Percentiles rank a stretch among this genome's conserved stretches.
phyloP scores from a whole-genome alignment of 75 land plant genomes.

The Cryptomeria japonica region DNA sequence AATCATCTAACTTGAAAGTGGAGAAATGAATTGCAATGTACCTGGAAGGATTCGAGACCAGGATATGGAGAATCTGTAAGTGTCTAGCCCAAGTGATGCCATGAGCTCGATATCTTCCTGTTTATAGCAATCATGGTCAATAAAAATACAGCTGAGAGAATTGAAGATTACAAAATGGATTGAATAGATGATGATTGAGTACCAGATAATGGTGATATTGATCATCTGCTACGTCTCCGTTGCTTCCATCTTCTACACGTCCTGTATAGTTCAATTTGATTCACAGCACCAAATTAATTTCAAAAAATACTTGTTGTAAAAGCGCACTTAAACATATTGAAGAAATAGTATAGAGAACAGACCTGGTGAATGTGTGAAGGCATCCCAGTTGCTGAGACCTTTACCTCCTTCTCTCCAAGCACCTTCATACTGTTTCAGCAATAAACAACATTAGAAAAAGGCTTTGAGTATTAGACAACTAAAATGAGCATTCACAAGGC shows the following conservation, averaged over 20 bases:
- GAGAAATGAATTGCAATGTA: not conserved
- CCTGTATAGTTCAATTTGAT: no score
- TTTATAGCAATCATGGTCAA: no score
- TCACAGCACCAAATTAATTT: no score
- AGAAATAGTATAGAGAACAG: not conserved
- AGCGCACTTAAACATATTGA: not conserved
- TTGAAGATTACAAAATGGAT: not conserved
- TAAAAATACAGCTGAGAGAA: no score
- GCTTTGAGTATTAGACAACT: not conserved
- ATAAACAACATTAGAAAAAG: not conserved
- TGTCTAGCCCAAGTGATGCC: no score
- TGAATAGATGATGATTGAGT: no score
- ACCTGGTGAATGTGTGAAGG: conserved; percentile 44
- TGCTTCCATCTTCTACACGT: no score
- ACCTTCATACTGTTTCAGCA: conserved; percentile 49
- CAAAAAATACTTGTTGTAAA: no score
- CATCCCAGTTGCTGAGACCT: conserved; percentile 31
- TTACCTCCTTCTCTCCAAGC: conserved; percentile 44
- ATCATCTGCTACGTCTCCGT: no score
- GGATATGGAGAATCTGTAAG: no score
- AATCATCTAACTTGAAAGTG: not conserved
- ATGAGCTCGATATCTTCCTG: no score
- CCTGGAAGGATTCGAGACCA: no score
- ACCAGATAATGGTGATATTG: not conserved
- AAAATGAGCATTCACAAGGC: not conserved